These are phyloP conservation scores for Tolypocladium inflatum DNA, from an alignment of 2,329 filamentous ascomycete genomes.

Conservation along the genomic window DNA sequence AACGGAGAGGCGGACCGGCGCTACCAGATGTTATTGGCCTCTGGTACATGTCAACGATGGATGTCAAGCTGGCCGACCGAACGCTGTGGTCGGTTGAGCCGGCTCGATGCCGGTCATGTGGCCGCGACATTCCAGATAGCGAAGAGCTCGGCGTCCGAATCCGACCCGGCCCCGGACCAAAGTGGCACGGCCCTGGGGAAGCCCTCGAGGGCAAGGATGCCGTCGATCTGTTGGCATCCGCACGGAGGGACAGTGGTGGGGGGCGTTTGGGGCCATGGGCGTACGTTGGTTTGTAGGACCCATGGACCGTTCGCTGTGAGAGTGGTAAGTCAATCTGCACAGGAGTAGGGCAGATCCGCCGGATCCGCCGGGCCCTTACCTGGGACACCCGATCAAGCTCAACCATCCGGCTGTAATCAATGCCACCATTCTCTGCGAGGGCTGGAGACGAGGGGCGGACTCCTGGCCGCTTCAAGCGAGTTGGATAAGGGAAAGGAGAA, in stretches of 20 bases:
- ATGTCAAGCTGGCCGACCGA: constrained; percentile 39
- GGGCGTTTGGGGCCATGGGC: constrained; percentile 24
- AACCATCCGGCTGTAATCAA: constrained; percentile 42
- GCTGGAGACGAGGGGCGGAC: constrained; percentile 39
- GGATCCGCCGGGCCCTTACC: constrained; percentile 16
- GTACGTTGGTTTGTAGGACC: constrained; percentile 29
- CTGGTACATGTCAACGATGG: constrained; percentile 39
- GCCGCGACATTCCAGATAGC: constrained; percentile 14
- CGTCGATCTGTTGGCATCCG: constrained; percentile 30
- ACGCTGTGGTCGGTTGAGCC: constrained; percentile 25
- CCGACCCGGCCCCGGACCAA: constrained; percentile 10
- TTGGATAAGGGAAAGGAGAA: constrained; percentile 50
- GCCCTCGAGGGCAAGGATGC: constrained; percentile 24
- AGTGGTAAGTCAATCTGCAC: constrained; percentile 2
- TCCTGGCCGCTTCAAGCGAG: constrained; percentile 45
- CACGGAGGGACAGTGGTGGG: constrained; percentile 27
- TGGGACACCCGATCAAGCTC: constrained; percentile 38
- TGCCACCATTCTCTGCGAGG: constrained; percentile 33
- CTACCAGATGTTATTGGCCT: constrained; percentile 15
- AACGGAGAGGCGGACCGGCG: constrained; percentile 16
- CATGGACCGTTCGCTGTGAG: constrained; percentile 34
- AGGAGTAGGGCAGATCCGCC: not conserved
- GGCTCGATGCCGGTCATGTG: constrained; percentile 21
- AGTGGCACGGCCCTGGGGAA: constrained; percentile 15
- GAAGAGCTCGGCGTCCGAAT: constrained; percentile 28